Evolutionary conservation across 495 filamentous ascomycete species (phyloP), one percentile per base, ranked within the genome.

Genomic region (Penicillium tannophilum): DNA sequence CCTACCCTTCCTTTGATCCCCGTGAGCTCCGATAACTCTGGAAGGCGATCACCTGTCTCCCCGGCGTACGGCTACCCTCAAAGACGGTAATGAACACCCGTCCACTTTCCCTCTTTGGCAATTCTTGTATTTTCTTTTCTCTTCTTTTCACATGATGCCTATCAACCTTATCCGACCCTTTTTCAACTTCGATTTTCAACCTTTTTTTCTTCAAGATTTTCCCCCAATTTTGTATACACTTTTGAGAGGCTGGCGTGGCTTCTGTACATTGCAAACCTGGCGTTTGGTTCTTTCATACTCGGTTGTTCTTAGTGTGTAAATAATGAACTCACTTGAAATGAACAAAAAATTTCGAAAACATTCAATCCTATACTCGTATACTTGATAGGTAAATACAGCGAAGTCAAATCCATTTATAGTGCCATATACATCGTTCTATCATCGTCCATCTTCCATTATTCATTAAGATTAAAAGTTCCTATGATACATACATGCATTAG

Each of bases 1-100:
- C 63, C 63, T 5, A 65, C 59, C 11, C 30, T 65, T 8, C 63
- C 63, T 19, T 49, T 59, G 48, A 60, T 65, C 26, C 51, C 59
- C 10, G 60, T 10, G n/a, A 60, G 56, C 48, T 55, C 53, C 17
- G 33, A 54, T 33, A 52, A 42, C 36, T 55, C 46, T 16, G 58
- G 52, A 26, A 48, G 58, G 30, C 33, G 52, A 52, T 56, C 54
- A n/a, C 54, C 43, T 30, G 26, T 14, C 10, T 41, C 49, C 7
- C 49, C 49, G 17, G 46, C 46, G 3, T 49, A 30, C 16, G 31
- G 14, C 46, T 26, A 49, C 44, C 52, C 52, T 12, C 23, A 24
- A 39, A 42, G 52, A 24, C 52, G 52, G 24, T 44, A 12, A 39
- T 54, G 39, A 54, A 43, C 20, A 35, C n/a, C 16, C 31, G 20